Conservation (phyloP, 2,329 filamentous ascomycete genomes). For the Ophiocordyceps polyrhachis-furcata region DNA sequence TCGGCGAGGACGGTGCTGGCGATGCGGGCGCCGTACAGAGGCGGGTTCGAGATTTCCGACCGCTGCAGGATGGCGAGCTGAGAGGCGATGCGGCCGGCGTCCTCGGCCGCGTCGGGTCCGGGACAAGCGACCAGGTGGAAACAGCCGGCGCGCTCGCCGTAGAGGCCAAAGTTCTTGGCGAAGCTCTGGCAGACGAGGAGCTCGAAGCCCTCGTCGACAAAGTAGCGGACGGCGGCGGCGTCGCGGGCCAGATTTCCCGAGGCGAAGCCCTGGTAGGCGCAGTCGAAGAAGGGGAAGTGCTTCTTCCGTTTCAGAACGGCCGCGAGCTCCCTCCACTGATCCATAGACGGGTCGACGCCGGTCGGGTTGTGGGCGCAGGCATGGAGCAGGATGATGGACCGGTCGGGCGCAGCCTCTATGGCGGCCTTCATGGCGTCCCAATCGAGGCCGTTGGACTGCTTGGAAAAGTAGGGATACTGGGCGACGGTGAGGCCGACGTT, state of each 20-base stretch:
- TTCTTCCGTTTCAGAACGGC: conserved; percentile 53
- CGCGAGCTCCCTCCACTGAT: conserved; percentile 89
- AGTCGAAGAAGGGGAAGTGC: conserved; percentile 98
- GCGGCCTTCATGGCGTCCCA: conserved; percentile 70
- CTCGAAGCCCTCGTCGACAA: conserved; percentile 80
- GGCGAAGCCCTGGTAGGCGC: conserved; percentile 93
- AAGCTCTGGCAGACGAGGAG: conserved; percentile 83
- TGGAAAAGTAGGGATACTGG: conserved; percentile 86
- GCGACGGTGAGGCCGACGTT: conserved; percentile 67
- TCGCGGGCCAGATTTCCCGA: conserved; percentile 75
- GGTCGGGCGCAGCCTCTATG: conserved; percentile 51
- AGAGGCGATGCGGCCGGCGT: conserved; percentile 50
- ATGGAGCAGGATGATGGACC: conserved; percentile 79
- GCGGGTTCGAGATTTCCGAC: conserved; percentile 93
- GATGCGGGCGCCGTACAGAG: conserved; percentile 82
- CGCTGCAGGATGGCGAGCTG: conserved; percentile 90
- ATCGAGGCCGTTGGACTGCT: conserved; percentile 76
- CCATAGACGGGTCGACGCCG: conserved; percentile 80
- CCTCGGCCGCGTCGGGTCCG: conserved; percentile 43
- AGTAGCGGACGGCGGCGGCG: conserved; percentile 85
- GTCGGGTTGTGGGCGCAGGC: conserved; percentile 97
- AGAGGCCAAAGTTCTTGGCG: conserved; percentile 95
- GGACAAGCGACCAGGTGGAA: conserved; percentile 83
- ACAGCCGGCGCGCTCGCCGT: conserved; percentile 87
- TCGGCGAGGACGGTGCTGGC: conserved; percentile 75